A percentile compares a stretch with the other conserved stretches of the same genome.
Evolutionary conservation across 23 red algal species (phyloP).

Genomic region (Cyanidium caldarium): DNA sequence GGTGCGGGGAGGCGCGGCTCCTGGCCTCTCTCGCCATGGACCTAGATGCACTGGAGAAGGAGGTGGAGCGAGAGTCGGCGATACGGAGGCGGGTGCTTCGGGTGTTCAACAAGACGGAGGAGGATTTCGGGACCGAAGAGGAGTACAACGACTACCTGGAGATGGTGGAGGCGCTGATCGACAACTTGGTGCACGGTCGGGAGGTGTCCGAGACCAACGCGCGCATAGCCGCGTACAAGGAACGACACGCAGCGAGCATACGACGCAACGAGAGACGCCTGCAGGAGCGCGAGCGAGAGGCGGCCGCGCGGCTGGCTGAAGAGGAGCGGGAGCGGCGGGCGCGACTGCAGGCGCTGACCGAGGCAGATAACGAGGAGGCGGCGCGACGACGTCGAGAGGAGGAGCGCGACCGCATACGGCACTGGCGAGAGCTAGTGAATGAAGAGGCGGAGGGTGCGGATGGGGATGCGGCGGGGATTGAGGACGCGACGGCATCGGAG

Average conservation of each 20-base stretch:
- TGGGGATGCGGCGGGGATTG: too few relatives aligned
- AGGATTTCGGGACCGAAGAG: conserved; percentile 50
- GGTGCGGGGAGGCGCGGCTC: too few relatives aligned
- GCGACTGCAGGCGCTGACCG: neutral
- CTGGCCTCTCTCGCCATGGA: too few relatives aligned
- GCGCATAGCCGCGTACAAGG: conserved; percentile 29
- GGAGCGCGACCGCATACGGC: neutral
- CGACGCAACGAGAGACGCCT: conserved; percentile 31
- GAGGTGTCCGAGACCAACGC: conserved; percentile 29
- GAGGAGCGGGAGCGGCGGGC: conserved; percentile 25
- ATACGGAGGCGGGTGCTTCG: conserved; percentile 28
- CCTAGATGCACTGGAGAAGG: neutral
- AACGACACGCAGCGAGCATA: conserved; percentile 30
- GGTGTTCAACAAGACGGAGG: conserved; percentile 60
- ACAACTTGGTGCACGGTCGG: conserved; percentile 43
- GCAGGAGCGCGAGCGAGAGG: conserved; percentile 17
- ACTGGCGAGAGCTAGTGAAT: too few relatives aligned
- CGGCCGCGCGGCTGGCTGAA: conserved; percentile 26
- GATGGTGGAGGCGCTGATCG: conserved; percentile 61
- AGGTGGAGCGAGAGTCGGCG: neutral
- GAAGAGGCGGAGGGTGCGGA: too few relatives aligned
- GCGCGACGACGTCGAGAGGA: neutral
- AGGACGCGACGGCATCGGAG: too few relatives aligned
- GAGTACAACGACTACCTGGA: conserved; percentile 74
- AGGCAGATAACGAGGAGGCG: neutral